phyloP scores from a whole-genome alignment of 2,329 filamentous ascomycete genomes.

The Helotiales sp. region DNA sequence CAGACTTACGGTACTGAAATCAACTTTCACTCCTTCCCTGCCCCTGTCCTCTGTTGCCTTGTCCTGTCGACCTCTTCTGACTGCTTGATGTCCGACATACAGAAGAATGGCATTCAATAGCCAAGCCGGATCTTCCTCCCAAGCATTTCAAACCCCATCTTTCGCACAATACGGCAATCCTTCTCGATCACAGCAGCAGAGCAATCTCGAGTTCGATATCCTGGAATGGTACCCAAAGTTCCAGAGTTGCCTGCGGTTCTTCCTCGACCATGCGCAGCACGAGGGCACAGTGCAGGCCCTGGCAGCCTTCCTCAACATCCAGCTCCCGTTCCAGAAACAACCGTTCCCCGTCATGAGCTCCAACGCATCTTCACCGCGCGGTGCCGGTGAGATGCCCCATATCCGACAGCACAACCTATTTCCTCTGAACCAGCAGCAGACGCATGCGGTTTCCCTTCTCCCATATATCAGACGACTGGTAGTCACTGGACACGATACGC shows the following conservation, averaged over 20 bases:
- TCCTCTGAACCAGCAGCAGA: slow-evolving; percentile 16
- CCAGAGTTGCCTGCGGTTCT: slow-evolving; percentile 88
- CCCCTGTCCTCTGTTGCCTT: not conserved
- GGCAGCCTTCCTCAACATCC: slow-evolving; percentile 90
- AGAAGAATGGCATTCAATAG: slow-evolving; percentile 34
- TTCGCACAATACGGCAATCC: slow-evolving; percentile 30
- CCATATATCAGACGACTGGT: slow-evolving; percentile 91
- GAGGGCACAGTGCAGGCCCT: slow-evolving; percentile 82
- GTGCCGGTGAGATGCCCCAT: slow-evolving; percentile 37
- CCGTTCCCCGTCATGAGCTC: slow-evolving; percentile 52
- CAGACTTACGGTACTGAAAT: not conserved
- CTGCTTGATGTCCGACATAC: slow-evolving; percentile 3
- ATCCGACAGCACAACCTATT: slow-evolving; percentile 32
- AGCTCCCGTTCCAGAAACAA: slow-evolving; percentile 79
- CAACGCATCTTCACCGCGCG: slow-evolving; percentile 44
- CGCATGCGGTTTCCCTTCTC: slow-evolving; percentile 66
- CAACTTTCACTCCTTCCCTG: not conserved
- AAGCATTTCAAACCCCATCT: slow-evolving; percentile 19
- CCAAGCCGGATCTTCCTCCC: slow-evolving; percentile 25
- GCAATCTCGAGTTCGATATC: slow-evolving; percentile 65
- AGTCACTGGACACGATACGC: slow-evolving; percentile 87
- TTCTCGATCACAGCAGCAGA: slow-evolving; percentile 17
- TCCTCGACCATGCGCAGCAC: slow-evolving; percentile 89
- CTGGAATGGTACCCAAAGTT: slow-evolving; percentile 94
- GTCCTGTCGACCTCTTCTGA: not conserved